A percentile compares a stretch with the other conserved stretches of the same genome.
Conservation (phyloP, 164 flowering plant genomes). For the Macadamia integrifolia region DNA sequence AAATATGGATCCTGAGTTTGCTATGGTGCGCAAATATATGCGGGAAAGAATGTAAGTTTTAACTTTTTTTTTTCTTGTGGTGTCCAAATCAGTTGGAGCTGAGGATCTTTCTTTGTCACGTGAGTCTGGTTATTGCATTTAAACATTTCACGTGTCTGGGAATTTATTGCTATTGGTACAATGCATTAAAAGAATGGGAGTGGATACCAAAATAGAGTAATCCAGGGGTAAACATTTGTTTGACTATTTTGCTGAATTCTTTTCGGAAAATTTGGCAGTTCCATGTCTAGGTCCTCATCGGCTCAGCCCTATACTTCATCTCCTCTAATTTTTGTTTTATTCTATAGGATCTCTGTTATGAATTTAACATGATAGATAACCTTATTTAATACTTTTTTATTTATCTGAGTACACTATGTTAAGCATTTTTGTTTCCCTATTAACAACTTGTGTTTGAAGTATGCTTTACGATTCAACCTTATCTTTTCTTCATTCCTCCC, state of each 20-base stretch:
- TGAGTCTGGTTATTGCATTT: neutral
- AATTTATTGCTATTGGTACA: neutral
- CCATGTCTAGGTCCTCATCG: too few species aligned
- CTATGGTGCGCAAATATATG: constrained; percentile 36
- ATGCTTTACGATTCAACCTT: neutral
- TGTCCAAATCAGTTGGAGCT: neutral
- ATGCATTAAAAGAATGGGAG: too few species aligned
- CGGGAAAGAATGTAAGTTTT: constrained; percentile 62
- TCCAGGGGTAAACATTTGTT: too few species aligned
- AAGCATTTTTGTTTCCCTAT: neutral
- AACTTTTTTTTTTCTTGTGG: neutral
- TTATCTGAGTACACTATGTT: neutral
- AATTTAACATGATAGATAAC: neutral
- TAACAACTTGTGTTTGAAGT: neutral
- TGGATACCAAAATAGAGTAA: too few species aligned
- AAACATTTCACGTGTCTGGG: neutral
- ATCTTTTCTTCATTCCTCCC: neutral
- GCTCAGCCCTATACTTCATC: too few species aligned
- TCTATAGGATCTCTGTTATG: too few species aligned
- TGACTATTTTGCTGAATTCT: too few species aligned
- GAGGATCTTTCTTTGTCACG: neutral
- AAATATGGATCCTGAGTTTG: constrained; percentile 43
- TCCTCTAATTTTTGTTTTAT: too few species aligned
- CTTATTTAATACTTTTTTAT: neutral
- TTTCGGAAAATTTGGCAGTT: too few species aligned